phyloP scores from a whole-genome alignment of 495 filamentous ascomycete species.

The Penicillium goetzii region DNA sequence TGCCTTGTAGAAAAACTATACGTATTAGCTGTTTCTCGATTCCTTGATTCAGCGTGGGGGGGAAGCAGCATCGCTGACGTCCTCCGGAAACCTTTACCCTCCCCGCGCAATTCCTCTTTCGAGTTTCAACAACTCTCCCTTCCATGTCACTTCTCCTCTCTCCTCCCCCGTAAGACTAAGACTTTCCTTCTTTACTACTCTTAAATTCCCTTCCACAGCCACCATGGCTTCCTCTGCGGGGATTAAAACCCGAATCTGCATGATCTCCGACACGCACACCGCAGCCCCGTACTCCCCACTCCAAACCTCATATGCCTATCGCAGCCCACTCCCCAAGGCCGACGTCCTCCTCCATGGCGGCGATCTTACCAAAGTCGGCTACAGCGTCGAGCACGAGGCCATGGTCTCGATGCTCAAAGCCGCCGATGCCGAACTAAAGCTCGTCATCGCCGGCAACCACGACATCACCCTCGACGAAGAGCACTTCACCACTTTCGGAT shows the following conservation, averaged over 20 bases:
- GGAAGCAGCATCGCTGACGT: slow-evolving; percentile 7
- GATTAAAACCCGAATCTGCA: slow-evolving; percentile 55
- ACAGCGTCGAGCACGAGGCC: slow-evolving; percentile 54
- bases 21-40: not conserved
- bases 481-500: slow-evolving; percentile 45
- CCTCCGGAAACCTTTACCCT: not conserved
- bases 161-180: not conserved
- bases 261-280: slow-evolving; percentile 69
- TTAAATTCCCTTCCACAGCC: slow-evolving; percentile 4
- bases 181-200: not conserved
- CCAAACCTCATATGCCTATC: slow-evolving; percentile 42
- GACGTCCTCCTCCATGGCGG: slow-evolving; percentile 76
- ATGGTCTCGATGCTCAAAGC: slow-evolving; percentile 57
- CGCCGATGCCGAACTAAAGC: slow-evolving; percentile 68
- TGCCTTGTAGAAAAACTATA: not conserved
- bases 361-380: slow-evolving; percentile 69
- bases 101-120: not conserved
- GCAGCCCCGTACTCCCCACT: slow-evolving; percentile 32
- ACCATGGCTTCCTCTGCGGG: slow-evolving; percentile 25
- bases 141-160: slow-evolving; percentile 8
- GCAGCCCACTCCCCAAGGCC: slow-evolving; percentile 53
- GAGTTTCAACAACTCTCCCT: not conserved
- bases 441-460: slow-evolving; percentile 84
- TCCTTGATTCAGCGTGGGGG: not conserved
- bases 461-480: slow-evolving; percentile 70